Conservation (phyloP, 1,284 basidiomycete species). For the Austroboletus rostrupii region DNA sequence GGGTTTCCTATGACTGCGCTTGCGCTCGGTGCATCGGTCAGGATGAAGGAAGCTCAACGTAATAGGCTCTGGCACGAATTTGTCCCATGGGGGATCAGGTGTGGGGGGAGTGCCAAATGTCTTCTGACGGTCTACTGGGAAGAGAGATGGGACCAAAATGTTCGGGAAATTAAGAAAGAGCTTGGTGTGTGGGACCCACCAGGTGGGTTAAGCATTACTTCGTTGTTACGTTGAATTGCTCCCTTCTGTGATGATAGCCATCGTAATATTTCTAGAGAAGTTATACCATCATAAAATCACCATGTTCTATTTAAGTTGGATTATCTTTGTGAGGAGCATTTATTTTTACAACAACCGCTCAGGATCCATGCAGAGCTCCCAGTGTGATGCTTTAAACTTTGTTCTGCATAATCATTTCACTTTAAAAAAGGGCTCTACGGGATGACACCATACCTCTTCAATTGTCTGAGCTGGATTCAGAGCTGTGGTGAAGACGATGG, state of each 20-base stretch:
- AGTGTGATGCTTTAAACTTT: no score
- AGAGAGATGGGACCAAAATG: slow-evolving; percentile 82
- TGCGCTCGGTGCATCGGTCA: slow-evolving; percentile 42
- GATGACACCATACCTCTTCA: slow-evolving; percentile 9
- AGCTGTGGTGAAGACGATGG: slow-evolving; percentile 12
- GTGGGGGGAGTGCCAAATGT: slow-evolving; percentile 70
- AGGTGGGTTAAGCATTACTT: slow-evolving; percentile 20
- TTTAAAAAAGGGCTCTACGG: not conserved
- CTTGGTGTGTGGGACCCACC: slow-evolving; percentile 83
- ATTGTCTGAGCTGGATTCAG: not conserved
- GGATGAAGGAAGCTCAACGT: slow-evolving; percentile 54
- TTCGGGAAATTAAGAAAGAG: slow-evolving; percentile 77
- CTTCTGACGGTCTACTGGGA: slow-evolving; percentile 96
- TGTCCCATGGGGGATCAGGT: slow-evolving; percentile 86
- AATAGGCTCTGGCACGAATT: slow-evolving; percentile 70
- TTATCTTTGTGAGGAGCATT: no score
- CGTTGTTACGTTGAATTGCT: slow-evolving; percentile 1
- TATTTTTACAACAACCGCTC: no score
- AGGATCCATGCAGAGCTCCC: no score
- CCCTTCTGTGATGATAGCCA: not conserved
- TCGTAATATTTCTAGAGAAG: not conserved
- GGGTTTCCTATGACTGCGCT: slow-evolving; percentile 86
- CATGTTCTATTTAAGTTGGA: no score
- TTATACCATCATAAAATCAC: no score
- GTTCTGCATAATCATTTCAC: not conserved